Evolutionary conservation across 768 basidiomycete genomes (phyloP).

Genomic region (Boletellus ananiceps): DNA sequence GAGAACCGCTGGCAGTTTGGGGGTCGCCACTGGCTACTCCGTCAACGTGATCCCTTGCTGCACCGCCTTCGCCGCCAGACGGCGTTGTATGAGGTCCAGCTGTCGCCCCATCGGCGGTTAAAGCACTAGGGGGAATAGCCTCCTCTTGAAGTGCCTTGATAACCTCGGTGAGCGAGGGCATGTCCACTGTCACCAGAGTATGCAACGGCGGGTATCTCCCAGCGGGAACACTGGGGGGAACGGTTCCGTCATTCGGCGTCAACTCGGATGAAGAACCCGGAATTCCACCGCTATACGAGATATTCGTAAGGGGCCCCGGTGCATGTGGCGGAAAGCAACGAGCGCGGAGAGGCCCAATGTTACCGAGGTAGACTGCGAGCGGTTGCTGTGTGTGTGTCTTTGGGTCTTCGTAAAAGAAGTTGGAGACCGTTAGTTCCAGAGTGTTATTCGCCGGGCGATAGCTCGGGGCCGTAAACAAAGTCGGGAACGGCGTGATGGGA

Average conservation of each 20-base stretch:
- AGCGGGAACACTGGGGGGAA: conserved; percentile 23
- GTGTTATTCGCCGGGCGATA: conserved; percentile 70
- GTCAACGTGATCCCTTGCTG: conserved; percentile 27
- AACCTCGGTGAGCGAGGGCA: conserved; percentile 74
- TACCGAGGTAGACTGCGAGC: conserved; percentile 85
- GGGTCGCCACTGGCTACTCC: conserved; percentile 21
- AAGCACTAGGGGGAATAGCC: conserved; percentile 39
- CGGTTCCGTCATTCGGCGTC: conserved; percentile 23
- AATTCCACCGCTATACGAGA: conserved; percentile 53
- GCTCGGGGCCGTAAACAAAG: conserved; percentile 72
- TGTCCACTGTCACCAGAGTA: conserved; percentile 79
- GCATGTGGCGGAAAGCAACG: conserved; percentile 72
- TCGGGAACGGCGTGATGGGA: conserved; percentile 88
- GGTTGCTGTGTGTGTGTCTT: conserved; percentile 61
- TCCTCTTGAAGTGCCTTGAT: conserved; percentile 78
- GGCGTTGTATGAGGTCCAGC: conserved; percentile 34
- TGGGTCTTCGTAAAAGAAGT: conserved; percentile 81
- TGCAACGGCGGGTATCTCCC: conserved; percentile 62
- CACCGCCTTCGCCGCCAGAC: conserved; percentile 19
- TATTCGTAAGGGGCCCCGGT: conserved; percentile 61
- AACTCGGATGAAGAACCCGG: conserved; percentile 35
- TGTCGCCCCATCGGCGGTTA: conserved; percentile 34
- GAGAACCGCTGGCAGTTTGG: conserved; percentile 26
- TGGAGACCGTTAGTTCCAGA: conserved; percentile 79
- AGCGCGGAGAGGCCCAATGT: conserved; percentile 77